Percentiles rank a stretch among this genome's conserved stretches.
Evolutionary conservation across 805 yeast species (phyloP).

Genomic region (Lipomyces japonicus): DNA sequence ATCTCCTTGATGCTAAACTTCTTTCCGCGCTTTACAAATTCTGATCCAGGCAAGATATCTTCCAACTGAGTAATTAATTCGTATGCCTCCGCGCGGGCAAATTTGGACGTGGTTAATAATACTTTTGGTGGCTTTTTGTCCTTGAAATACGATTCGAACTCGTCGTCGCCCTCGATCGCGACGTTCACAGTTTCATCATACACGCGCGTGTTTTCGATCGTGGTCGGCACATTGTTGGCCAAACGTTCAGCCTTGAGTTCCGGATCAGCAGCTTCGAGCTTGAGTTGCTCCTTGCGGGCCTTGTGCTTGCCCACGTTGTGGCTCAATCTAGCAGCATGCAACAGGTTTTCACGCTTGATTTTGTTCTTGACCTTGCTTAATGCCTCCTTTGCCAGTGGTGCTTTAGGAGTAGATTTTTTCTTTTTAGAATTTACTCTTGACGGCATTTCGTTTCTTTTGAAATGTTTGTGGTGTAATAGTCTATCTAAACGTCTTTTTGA

Average conservation of each 20-base stretch:
- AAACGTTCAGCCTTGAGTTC: constrained; percentile 76
- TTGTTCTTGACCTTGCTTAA: constrained; percentile 18
- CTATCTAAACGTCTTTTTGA: too few relatives aligned
- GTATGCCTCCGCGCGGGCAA: constrained; percentile 81
- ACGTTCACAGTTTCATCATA: constrained; percentile 73
- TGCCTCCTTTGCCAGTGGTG: constrained; percentile 14
- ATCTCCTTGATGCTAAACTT: constrained; percentile 84
- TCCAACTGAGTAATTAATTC: constrained; percentile 82
- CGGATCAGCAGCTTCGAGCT: constrained; percentile 80
- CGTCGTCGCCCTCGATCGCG: constrained; percentile 46
- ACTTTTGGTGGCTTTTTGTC: constrained; percentile 70
- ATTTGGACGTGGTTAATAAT: constrained; percentile 80
- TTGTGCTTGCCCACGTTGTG: constrained; percentile 68
- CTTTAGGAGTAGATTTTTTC: constrained; percentile 10
- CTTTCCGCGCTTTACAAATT: constrained; percentile 81
- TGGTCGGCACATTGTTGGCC: constrained; percentile 69
- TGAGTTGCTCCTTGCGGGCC: constrained; percentile 75
- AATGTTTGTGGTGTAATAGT: too few relatives aligned
- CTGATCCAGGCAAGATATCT: constrained; percentile 79
- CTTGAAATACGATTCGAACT: constrained; percentile 56
- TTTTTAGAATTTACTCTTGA: constrained; percentile 13
- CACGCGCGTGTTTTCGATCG: constrained; percentile 79
- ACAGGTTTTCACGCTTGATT: constrained; percentile 25
- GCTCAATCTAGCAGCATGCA: constrained; percentile 14
- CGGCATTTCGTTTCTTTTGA: constrained; percentile 8